Evolutionary conservation across 2,329 filamentous ascomycete genomes (phyloP).

Genomic region (Chaetomium sp.): DNA sequence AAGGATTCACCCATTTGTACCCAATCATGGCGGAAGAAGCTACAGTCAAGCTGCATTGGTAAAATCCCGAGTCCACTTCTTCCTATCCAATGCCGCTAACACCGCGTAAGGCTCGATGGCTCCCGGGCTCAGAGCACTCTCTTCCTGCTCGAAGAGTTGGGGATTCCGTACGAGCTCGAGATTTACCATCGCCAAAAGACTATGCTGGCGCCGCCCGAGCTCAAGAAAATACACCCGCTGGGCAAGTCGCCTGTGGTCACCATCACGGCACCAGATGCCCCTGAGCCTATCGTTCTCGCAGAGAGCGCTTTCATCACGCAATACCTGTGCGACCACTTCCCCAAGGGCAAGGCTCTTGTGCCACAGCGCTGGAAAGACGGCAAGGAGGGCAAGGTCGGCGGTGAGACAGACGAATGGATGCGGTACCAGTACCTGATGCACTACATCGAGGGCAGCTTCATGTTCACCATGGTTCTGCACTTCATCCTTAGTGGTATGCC

Average conservation of each 20-base stretch:
- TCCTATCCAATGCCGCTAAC: slow-evolving; percentile 2
- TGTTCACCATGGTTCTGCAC: slow-evolving; percentile 67
- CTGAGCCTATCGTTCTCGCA: slow-evolving; percentile 64
- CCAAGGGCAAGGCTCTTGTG: slow-evolving; percentile 49
- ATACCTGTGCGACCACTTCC: slow-evolving; percentile 72
- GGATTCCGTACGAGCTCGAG: slow-evolving; percentile 77
- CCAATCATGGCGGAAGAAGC: background rate
- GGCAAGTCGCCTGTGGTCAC: slow-evolving; percentile 84
- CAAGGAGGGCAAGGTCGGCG: slow-evolving; percentile 58
- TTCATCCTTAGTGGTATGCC: slow-evolving; percentile 58
- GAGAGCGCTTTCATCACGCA: slow-evolving; percentile 82
- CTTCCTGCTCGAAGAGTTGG: slow-evolving; percentile 83
- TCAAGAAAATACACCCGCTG: slow-evolving; percentile 78
- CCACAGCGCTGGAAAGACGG: slow-evolving; percentile 59
- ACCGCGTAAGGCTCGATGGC: slow-evolving; percentile 72
- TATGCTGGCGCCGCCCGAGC: slow-evolving; percentile 70
- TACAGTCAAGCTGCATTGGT: slow-evolving; percentile 25
- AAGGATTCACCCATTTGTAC: background rate
- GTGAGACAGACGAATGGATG: slow-evolving; percentile 63
- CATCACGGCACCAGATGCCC: slow-evolving; percentile 51
- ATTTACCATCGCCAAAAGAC: slow-evolving; percentile 68
- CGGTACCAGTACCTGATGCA: slow-evolving; percentile 64
- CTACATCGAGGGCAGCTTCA: slow-evolving; percentile 82
- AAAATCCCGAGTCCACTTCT: background rate
- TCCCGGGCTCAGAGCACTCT: slow-evolving; percentile 82